phyloP scores from a whole-genome alignment of 2,329 filamentous ascomycete genomes.

The Fusarium sp. region DNA sequence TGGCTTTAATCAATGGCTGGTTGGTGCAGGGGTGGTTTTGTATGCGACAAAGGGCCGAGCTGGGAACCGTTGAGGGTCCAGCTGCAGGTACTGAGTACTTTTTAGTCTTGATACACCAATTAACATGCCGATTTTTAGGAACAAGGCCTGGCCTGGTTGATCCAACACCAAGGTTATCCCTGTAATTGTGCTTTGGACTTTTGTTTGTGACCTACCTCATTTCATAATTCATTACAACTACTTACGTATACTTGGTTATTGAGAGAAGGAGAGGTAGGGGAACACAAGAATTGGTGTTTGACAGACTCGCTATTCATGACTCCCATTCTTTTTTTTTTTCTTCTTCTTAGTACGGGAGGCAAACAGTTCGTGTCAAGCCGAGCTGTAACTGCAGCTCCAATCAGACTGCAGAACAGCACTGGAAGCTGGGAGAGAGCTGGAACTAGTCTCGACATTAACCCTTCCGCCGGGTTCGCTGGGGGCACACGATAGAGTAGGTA shows the following conservation, averaged over 20 bases:
- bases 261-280: too few relatives aligned
- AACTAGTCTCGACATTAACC: conserved; percentile 21
- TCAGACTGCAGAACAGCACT: conserved; percentile 11
- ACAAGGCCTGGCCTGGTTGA: not conserved
- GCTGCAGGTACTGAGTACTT: conserved; percentile 35
- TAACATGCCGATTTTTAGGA: not conserved
- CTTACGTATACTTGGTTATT: not conserved
- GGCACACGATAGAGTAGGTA: not conserved
- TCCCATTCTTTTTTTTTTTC: conserved; percentile 6
- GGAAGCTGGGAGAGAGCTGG: conserved; percentile 27
- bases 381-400: conserved; percentile 28
- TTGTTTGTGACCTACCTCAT: conserved; percentile 1
- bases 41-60: conserved; percentile 19
- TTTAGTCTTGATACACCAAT: not conserved
- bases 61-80: conserved; percentile 26
- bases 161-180: conserved; percentile 28
- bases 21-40: conserved; percentile 10
- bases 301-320: conserved; percentile 8
- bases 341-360: conserved; percentile 25
- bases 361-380: conserved; percentile 34
- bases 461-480: conserved; percentile 27
- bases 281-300: conserved; percentile 2
- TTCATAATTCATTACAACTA: not conserved
- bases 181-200: conserved; percentile 5
- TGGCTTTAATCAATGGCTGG: conserved; percentile 29